phyloP scores from a whole-genome alignment of 768 basidiomycete genomes.

The Rhodotorula taiwanensis region DNA sequence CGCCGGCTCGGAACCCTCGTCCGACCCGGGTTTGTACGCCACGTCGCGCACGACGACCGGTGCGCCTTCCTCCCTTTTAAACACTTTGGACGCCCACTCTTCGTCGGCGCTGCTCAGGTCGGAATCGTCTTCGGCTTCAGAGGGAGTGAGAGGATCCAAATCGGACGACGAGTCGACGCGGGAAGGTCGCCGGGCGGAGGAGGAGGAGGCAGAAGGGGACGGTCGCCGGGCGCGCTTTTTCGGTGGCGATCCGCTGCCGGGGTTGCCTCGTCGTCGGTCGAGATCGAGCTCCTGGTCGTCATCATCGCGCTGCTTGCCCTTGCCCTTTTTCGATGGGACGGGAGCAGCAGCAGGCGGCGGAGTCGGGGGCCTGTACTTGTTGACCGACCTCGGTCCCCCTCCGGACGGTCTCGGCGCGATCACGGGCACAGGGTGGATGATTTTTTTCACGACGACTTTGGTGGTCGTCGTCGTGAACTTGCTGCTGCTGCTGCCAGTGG shows the following conservation, averaged over 20 bases:
- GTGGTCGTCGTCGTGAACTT: background rate
- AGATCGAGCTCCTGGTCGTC: background rate
- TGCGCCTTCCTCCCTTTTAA: conserved; percentile 6
- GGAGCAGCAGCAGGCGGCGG: background rate
- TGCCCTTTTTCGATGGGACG: background rate
- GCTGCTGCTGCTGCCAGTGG: no score
- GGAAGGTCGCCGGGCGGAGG: no score
- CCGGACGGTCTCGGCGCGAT: background rate
- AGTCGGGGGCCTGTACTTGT: background rate
- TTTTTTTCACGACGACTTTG: background rate
- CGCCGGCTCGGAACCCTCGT: no score
- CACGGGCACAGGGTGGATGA: background rate
- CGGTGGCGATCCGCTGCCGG: background rate
- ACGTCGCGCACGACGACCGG: conserved; percentile 6
- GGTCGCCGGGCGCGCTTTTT: background rate
- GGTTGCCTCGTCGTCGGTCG: background rate
- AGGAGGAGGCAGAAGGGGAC: background rate
- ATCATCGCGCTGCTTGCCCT: background rate
- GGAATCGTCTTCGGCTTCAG: background rate
- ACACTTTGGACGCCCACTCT: conserved; percentile 8
- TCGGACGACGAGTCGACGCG: no score
- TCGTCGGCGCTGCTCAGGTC: conserved; percentile 12
- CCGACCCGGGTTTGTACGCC: no score
- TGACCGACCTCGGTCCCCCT: background rate
- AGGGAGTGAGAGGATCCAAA: conserved; percentile 8